Percentiles rank a stretch among this genome's conserved stretches.
Evolutionary conservation across 306 rosid species (phyloP).

Genomic region (Rosa rugosa): DNA sequence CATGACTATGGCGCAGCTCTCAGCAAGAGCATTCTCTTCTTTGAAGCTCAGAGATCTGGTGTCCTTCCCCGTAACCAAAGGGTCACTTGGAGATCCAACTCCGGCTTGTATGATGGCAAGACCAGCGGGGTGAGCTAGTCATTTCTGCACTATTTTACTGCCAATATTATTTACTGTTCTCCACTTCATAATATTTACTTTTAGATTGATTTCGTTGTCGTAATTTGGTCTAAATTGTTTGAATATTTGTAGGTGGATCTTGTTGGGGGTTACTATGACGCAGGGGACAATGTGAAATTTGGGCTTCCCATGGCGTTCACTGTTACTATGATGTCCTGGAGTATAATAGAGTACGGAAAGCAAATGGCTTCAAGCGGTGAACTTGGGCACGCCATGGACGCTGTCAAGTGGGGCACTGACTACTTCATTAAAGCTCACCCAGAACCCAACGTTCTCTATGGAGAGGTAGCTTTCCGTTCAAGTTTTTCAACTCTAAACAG

Average conservation of each 20-base stretch:
- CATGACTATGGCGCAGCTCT: conserved; percentile 89
- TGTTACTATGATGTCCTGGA: conserved; percentile 96
- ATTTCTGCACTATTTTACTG: background rate
- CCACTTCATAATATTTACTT: background rate
- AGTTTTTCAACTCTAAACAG: background rate
- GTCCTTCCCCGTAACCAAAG: conserved; percentile 73
- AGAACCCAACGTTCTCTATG: conserved; percentile 79
- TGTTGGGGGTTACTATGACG: conserved; percentile 95
- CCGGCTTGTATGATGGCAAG: conserved; percentile 88
- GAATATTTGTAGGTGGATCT: conserved; percentile 68
- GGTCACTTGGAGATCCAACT: conserved; percentile 84
- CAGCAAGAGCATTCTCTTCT: conserved; percentile 85
- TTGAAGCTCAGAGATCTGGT: conserved; percentile 98
- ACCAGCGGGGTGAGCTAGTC: conserved; percentile 65
- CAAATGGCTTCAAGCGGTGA: conserved; percentile 80
- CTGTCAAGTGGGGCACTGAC: conserved; percentile 95
- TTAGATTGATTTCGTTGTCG: background rate
- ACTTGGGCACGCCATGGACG: conserved; percentile 85
- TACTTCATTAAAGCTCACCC: conserved; percentile 95
- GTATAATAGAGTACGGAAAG: conserved; percentile 81
- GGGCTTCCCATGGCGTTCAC: conserved; percentile 98
- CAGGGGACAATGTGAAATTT: conserved; percentile 98
- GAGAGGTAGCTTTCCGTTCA: conserved; percentile 57
- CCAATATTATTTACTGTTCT: background rate
- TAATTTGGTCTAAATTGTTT: background rate